Evolutionary conservation across 164 flowering plant genomes (phyloP).

Genomic region (Amborella trichopoda): DNA sequence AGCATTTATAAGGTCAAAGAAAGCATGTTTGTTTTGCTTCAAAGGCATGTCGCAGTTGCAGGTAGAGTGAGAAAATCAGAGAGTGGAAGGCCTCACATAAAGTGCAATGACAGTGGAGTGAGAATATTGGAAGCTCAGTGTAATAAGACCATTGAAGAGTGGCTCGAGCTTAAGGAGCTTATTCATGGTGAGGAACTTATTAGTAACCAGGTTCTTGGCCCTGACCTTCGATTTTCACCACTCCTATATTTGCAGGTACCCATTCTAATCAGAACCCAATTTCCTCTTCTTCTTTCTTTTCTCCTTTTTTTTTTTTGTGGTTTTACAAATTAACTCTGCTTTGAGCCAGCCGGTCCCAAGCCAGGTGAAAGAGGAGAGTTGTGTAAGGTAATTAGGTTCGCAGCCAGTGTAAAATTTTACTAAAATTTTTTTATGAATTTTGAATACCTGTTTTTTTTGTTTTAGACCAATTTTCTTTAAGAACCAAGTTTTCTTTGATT

Average conservation of each 20-base stretch:
- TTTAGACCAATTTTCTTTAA: too few relatives aligned
- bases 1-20: slow-evolving; percentile 24
- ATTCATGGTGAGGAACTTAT: slow-evolving; percentile 15
- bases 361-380: too few relatives aligned
- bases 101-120: slow-evolving; percentile 70
- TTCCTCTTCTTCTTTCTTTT: neutral
- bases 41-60: slow-evolving; percentile 10
- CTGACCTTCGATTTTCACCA: slow-evolving; percentile 48
- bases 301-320: neutral
- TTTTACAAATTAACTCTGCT: neutral
- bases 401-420: too few relatives aligned
- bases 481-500: too few relatives aligned
- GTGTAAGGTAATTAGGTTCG: too few relatives aligned
- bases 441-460: too few relatives aligned
- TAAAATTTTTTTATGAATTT: too few relatives aligned
- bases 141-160: slow-evolving; percentile 27
- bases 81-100: slow-evolving; percentile 29
- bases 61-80: slow-evolving; percentile 54
- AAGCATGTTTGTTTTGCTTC: slow-evolving; percentile 48
- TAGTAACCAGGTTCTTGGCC: slow-evolving; percentile 30
- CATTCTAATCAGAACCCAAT: neutral
- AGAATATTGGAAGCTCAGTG: slow-evolving; percentile 42
- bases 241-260: slow-evolving; percentile 48
- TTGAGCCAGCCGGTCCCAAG: too few relatives aligned
- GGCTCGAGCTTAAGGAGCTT: slow-evolving; percentile 16